Evolutionary conservation across 2,329 filamentous ascomycete genomes (phyloP).

Genomic region (Sclerotinia borealis): DNA sequence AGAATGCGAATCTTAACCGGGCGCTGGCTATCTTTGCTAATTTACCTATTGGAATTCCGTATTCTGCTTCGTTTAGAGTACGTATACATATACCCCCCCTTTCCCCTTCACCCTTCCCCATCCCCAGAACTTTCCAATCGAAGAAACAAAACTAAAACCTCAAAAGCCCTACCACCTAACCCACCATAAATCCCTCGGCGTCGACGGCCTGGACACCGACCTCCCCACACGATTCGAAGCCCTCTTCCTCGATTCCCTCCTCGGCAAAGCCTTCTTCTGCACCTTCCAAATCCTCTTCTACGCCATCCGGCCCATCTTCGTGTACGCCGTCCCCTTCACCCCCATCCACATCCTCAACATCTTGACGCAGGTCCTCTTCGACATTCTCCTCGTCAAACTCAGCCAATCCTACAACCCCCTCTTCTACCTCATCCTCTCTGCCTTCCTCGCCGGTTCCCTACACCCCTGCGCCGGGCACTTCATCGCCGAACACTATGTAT

Average conservation of each 20-base stretch:
- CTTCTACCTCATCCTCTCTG: slow-evolving; percentile 79
- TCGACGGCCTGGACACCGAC: slow-evolving; percentile 93
- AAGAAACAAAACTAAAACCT: slow-evolving; percentile 23
- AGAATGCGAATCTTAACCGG: slow-evolving; percentile 71
- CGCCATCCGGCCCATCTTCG: slow-evolving; percentile 88
- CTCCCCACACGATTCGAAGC: slow-evolving; percentile 89
- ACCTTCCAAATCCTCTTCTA: slow-evolving; percentile 99
- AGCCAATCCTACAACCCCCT: slow-evolving; percentile 56
- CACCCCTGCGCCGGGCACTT: slow-evolving; percentile 96
- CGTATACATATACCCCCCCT: slow-evolving; percentile 29
- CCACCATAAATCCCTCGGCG: slow-evolving; percentile 96
- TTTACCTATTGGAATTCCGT: slow-evolving; percentile 89
- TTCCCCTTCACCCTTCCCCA: no score
- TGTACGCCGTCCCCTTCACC: slow-evolving; percentile 86
- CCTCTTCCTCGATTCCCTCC: slow-evolving; percentile 85
- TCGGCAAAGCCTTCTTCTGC: slow-evolving; percentile 97
- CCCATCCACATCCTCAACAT: slow-evolving; percentile 81
- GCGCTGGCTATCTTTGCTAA: slow-evolving; percentile 90
- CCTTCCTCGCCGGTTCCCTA: slow-evolving; percentile 87
- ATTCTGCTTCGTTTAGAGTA: slow-evolving; percentile 90
- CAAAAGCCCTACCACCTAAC: slow-evolving; percentile 96
- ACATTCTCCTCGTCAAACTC: slow-evolving; percentile 58
- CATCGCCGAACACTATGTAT: slow-evolving; percentile 95
- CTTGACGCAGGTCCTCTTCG: slow-evolving; percentile 68
- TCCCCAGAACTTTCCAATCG: background rate